Base-by-base conservation (phyloP, 2,329 filamentous ascomycete species). In the Alternaria triticimaculans region DNA sequence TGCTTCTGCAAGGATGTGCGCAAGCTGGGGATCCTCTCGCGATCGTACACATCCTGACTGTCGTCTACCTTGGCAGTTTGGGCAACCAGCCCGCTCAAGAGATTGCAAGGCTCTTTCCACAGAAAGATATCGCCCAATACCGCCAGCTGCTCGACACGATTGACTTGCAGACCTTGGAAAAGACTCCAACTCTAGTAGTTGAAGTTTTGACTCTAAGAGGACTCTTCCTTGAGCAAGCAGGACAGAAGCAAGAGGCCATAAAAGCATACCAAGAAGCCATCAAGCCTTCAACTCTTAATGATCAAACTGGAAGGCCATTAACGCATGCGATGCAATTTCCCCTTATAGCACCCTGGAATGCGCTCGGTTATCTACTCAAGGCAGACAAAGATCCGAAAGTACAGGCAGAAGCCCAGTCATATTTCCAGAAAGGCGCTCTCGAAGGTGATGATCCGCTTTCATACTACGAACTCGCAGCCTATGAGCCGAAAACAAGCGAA, bases 401-500 rank as follows among this genome's bases (percentile, higher is more conserved):
- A 4, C 67, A 58, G 15, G 67, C 63, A 9, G 61, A 69, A 55
- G 78, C 78, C 4, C 72, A 73, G 45, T 64, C 65, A 18, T 79
- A 75, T 6, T 79, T 81, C 25, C 62, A 75, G 18, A 74, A 72
- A 25, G 83, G 82, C 15, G 77, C 78, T 7, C 69, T 76, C 18
- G 64, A 79, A 62, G 76, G 73, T 50, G 82, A 84, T 48, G 83
- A 85, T 57, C 82, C 83, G 1, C 69, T 78, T n/a, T 78, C 81
- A 1, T 82, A 78, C 66, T 81, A 78, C 59, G 72, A 78, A 49
- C 77, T 80, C 9, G 75, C 81, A 2, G 63, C 68, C 5, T 71
- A 76, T 6, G 65, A 70, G 41, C 67, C 74, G 3, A 63, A 66
- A 26, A 63, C 68, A 25, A 80, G 74, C 15, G 68, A 69, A 30